phyloP scores from a whole-genome alignment of 345 rosid genomes.

The Luvunga scandens region DNA sequence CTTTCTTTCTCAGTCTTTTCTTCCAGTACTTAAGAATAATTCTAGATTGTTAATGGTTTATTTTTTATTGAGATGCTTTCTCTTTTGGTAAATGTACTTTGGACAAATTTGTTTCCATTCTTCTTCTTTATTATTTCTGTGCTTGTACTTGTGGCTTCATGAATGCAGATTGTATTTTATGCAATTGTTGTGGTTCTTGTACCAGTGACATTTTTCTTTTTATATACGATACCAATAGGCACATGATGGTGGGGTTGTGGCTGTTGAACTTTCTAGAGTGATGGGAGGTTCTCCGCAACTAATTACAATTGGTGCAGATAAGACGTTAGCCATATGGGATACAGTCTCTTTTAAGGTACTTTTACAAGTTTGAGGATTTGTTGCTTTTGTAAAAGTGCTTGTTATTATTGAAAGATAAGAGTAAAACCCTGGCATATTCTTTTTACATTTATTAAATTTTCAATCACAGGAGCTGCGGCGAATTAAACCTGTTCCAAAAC shows the following conservation, averaged over 20 bases:
- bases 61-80: neutral
- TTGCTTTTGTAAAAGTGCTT: slow-evolving; percentile 3
- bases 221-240: slow-evolving; percentile 50
- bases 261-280: slow-evolving; percentile 95
- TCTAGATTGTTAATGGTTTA: neutral
- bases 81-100: neutral
- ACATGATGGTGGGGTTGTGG: slow-evolving; percentile 97
- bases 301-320: slow-evolving; percentile 96
- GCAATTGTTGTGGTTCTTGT: neutral
- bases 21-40: neutral
- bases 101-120: neutral
- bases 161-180: neutral
- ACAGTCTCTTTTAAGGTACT: slow-evolving; percentile 92
- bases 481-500: slow-evolving; percentile 93
- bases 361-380: slow-evolving; percentile 3
- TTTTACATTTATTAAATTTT: slow-evolving; percentile 15
- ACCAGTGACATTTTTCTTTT: neutral
- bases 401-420: slow-evolving; percentile 1
- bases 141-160: neutral
- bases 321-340: slow-evolving; percentile 98
- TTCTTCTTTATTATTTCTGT: neutral
- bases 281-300: slow-evolving; percentile 94
- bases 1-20: neutral
- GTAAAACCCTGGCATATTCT: slow-evolving; percentile 7
- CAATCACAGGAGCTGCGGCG: slow-evolving; percentile 79